phyloP scores from a whole-genome alignment of 192 early-diverging fungal species.

The Linnemannia hyalina region DNA sequence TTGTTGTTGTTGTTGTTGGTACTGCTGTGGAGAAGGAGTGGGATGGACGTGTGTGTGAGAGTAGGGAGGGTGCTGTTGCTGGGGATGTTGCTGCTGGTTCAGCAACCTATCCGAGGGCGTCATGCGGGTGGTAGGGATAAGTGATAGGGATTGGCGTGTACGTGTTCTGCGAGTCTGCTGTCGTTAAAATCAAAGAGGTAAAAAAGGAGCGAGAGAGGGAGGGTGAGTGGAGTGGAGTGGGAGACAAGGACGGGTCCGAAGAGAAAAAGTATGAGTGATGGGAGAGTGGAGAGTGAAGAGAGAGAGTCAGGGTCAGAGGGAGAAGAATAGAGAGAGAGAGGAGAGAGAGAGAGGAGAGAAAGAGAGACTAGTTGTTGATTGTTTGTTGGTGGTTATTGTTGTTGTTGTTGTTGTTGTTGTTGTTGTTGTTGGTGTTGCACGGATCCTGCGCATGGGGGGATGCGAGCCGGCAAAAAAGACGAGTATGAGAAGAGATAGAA shows the following conservation, averaged over 20 bases:
- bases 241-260: not conserved
- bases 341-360: not conserved
- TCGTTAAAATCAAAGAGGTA: not conserved
- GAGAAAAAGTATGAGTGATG: not conserved
- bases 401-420: too few relatives aligned
- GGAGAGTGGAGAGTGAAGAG: not conserved
- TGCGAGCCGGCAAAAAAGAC: too few relatives aligned
- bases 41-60: not conserved
- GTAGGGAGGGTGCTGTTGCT: not conserved
- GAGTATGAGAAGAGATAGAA: too few relatives aligned
- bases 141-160: not conserved
- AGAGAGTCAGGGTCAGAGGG: not conserved
- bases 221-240: not conserved
- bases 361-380: too few relatives aligned
- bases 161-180: not conserved
- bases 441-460: too few relatives aligned
- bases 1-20: not conserved
- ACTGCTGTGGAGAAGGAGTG: not conserved
- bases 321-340: not conserved
- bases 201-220: too few relatives aligned
- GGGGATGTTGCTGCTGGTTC: slow-evolving; percentile 22
- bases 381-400: not conserved
- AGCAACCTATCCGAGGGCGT: slow-evolving; percentile 30
- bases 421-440: too few relatives aligned
- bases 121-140: not conserved